These are phyloP conservation scores for Salicornia ramosissima DNA, from an alignment of 148 eudicot species.

Conservation along the genomic window DNA sequence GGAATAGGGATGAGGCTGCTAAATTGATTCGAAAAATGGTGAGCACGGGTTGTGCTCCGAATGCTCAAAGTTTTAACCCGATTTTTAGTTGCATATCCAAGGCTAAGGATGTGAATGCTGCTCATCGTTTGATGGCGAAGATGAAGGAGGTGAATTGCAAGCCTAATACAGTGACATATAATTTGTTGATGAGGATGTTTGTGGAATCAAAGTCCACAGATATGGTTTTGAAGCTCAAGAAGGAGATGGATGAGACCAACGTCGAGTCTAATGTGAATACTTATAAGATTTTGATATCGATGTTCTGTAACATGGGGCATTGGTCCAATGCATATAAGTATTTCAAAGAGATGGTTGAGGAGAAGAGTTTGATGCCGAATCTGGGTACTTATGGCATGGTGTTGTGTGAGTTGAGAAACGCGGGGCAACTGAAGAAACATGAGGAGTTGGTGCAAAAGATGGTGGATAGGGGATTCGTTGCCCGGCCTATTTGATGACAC, in stretches of 20 bases:
- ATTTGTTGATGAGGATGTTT: constrained; percentile 83
- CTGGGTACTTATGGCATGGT: constrained; percentile 56
- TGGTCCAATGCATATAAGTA: constrained; percentile 84
- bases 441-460: constrained; percentile 91
- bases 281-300: constrained; percentile 51
- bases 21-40: constrained; percentile 70
- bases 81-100: constrained; percentile 53
- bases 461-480: constrained; percentile 63
- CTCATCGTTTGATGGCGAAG: constrained; percentile 58
- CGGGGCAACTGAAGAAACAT: constrained; percentile 76
- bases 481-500: constrained; percentile 47
- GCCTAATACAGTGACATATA: constrained; percentile 70
- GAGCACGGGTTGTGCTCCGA: constrained; percentile 57
- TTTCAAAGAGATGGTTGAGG: constrained; percentile 83
- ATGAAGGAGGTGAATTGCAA: constrained; percentile 75
- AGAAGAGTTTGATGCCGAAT: constrained; percentile 66
- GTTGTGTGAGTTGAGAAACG: constrained; percentile 54
- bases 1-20: constrained; percentile 60
- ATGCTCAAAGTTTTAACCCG: constrained; percentile 60
- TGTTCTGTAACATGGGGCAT: constrained; percentile 86
- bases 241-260: constrained; percentile 68
- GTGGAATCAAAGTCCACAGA: constrained; percentile 69
- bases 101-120: constrained; percentile 65
- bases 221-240: constrained; percentile 88
- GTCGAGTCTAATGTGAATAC: constrained; percentile 82